A percentile compares a stretch with the other conserved stretches of the same genome.
These are phyloP conservation scores for Dendrobium nobile DNA, from an alignment of 106 monocot species.

Conservation along the genomic window DNA sequence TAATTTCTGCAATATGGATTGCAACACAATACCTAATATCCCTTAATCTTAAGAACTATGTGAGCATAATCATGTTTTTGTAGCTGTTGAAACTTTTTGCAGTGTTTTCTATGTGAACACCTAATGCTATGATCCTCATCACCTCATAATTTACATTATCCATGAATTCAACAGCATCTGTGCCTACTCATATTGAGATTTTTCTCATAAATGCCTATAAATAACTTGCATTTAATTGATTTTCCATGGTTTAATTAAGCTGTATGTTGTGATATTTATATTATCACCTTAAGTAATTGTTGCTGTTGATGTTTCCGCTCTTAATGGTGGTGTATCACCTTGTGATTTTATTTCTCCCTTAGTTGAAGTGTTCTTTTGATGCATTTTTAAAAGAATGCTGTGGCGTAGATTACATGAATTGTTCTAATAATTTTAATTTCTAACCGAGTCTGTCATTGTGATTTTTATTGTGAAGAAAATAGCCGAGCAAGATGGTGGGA, in stretches of 20 bases:
- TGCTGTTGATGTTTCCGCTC: background rate
- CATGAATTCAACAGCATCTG: no score
- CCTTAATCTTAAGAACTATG: background rate
- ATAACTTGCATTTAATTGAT: background rate
- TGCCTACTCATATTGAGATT: background rate
- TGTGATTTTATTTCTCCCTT: background rate
- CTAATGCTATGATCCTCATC: background rate
- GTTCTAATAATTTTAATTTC: background rate
- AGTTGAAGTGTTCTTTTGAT: background rate
- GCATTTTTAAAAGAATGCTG: background rate
- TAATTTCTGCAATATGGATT: background rate
- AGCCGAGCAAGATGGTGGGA: conserved; percentile 86
- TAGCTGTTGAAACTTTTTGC: background rate
- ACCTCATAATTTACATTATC: background rate
- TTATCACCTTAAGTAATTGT: background rate
- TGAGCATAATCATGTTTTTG: background rate
- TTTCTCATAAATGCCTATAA: background rate
- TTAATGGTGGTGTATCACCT: background rate
- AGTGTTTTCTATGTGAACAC: background rate
- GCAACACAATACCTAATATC: background rate
- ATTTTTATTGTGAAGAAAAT: conserved; percentile 59
- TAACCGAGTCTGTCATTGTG: background rate
- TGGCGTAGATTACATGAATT: background rate
- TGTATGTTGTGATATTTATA: background rate
- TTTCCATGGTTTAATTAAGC: background rate